Evolutionary conservation across 2,329 filamentous ascomycete genomes (phyloP), one percentile per base, ranked within the genome.

Genomic region (Penicillium sp.): DNA sequence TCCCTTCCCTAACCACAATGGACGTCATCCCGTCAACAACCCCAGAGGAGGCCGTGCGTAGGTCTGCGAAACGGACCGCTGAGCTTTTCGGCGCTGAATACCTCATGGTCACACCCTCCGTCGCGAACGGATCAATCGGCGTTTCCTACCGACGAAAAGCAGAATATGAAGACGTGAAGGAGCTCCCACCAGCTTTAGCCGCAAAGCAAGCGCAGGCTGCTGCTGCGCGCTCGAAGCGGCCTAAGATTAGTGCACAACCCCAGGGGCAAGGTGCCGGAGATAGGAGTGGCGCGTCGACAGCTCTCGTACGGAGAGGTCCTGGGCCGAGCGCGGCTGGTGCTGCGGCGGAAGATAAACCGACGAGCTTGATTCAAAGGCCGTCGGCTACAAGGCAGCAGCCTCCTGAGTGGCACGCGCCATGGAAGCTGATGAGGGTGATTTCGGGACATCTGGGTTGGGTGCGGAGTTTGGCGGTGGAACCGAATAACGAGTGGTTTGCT

Each of bases 381-480:
- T 86, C 85, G 17, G 77, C 77, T 46, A 85, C 89, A 58, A 82
- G 86, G 69, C 88, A 90, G 69, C 83, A 88, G 61, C 92, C 90
- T 76, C 96, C 96, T 0, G 90, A 97, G 62, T 99, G 95, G 95
- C 95, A 99, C 76, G 88, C 93, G 64, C 96, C 96, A 13, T 99
- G 96, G 95, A 98, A 97, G 85, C 84, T 98, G 63, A 96, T 97
- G 90, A 88, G 95, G 64, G 96, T 99, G 64, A 97, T 99, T 67
- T 97, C 93, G 0, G 95, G 96, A 17, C 95, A 98, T 76, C 79
- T 99, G 70, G 95, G 95, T 29, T 99, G 95, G 95, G 95, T 99
- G 66, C 86, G 93, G 64, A 87, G 87, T 68, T 81, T 97, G 71
- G 92, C 94, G 1, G 92, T 98, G 53, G 96, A 99, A 78, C 96